phyloP scores from a whole-genome alignment of 2,329 filamentous ascomycete species.

The Ceratocystis diversiconidia region DNA sequence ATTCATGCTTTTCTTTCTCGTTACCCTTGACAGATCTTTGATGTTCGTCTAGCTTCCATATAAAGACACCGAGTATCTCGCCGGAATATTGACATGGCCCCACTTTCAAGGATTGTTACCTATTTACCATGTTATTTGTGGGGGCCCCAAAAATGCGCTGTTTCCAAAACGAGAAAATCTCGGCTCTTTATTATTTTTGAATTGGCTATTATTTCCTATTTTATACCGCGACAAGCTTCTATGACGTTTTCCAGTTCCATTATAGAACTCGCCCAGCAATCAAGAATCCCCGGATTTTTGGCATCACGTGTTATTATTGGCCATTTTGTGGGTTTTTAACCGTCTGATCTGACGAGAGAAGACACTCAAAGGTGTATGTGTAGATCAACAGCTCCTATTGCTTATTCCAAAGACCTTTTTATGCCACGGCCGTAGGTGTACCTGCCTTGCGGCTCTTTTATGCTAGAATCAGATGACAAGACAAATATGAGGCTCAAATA shows the following conservation, averaged over 20 bases:
- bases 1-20: not conserved
- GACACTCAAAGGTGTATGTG: not conserved
- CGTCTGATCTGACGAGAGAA: not conserved
- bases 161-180: not conserved
- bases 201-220: not conserved
- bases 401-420: not conserved
- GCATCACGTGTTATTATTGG: not conserved
- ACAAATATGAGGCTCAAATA: no score
- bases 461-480: not conserved
- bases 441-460: not conserved
- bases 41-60: not conserved
- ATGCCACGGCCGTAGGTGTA: not conserved
- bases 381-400: no score
- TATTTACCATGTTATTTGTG: not conserved
- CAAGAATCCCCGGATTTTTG: not conserved
- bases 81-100: slow-evolving; percentile 7
- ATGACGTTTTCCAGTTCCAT: not conserved
- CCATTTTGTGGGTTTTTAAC: not conserved
- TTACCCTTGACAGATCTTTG: not conserved
- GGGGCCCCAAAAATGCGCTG: not conserved
- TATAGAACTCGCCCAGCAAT: not conserved
- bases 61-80: slow-evolving; percentile 17
- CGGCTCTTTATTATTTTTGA: not conserved
- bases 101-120: not conserved
- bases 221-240: not conserved